phyloP scores from a whole-genome alignment of 345 rosid genomes.

The Capsella bursapastoris region DNA sequence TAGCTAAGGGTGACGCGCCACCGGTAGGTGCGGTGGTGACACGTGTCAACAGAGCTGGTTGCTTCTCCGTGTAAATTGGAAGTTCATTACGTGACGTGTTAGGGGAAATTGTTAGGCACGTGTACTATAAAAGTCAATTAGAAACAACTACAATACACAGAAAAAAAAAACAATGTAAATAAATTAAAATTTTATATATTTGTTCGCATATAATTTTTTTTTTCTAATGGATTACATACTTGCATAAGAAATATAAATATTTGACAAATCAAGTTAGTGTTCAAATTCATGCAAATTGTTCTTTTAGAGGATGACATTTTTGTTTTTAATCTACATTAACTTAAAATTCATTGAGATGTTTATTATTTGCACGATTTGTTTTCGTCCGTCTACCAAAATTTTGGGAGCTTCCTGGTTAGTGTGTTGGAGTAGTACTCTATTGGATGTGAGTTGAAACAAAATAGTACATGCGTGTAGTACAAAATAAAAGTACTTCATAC shows the following conservation, averaged over 20 bases:
- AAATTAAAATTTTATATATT: not conserved
- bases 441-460: slow-evolving; percentile 21
- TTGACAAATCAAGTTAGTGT: not conserved
- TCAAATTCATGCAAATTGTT: not conserved
- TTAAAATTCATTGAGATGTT: not conserved
- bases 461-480: slow-evolving; percentile 46
- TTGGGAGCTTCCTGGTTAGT: slow-evolving; percentile 25
- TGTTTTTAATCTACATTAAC: not conserved
- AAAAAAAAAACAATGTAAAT: slow-evolving; percentile 13
- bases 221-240: not conserved
- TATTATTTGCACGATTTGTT: not conserved
- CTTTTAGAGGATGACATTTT: not conserved
- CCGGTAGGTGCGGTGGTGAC: slow-evolving; percentile 28
- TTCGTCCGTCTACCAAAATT: not conserved
- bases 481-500: slow-evolving; percentile 16
- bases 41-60: slow-evolving; percentile 19
- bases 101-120: slow-evolving; percentile 18
- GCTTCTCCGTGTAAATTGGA: slow-evolving; percentile 54
- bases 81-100: slow-evolving; percentile 32
- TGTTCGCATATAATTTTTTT: not conserved
- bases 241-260: not conserved
- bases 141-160: not conserved
- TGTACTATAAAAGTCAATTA: not conserved
- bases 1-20: slow-evolving; percentile 36
- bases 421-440: slow-evolving; percentile 40